phyloP scores from a whole-genome alignment of 306 rosid genomes.

The Gleditsia sinensis region DNA sequence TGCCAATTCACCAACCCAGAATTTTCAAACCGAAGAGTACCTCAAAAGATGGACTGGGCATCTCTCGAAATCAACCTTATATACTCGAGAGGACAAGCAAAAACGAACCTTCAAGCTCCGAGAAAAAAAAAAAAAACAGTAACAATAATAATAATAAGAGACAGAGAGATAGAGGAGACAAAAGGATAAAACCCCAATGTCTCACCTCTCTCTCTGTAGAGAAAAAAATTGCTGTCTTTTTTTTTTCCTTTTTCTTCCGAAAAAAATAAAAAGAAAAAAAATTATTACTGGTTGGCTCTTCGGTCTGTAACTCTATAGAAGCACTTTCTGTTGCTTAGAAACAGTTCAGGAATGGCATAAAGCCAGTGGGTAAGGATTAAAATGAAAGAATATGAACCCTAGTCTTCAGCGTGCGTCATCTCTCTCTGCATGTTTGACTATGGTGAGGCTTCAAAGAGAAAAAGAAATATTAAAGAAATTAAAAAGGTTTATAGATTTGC shows the following conservation, averaged over 20 bases:
- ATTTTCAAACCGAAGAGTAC: neutral
- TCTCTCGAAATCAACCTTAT: conserved; percentile 18
- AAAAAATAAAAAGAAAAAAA: too few relatives aligned
- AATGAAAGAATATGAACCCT: neutral
- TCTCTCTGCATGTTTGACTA: neutral
- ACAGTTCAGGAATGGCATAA: too few relatives aligned
- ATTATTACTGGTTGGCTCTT: neutral
- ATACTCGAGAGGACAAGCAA: conserved; percentile 14
- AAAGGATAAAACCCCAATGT: conserved; percentile 30
- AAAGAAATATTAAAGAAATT: neutral
- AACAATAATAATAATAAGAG: neutral
- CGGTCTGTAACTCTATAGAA: neutral
- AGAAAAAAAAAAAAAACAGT: too few relatives aligned
- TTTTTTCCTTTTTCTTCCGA: neutral
- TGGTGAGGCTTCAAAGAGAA: neutral
- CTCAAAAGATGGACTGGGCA: conserved; percentile 31
- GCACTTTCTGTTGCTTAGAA: neutral
- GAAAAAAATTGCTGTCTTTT: neutral
- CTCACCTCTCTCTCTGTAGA: neutral
- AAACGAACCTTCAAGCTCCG: conserved; percentile 15
- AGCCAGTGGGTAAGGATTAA: neutral
- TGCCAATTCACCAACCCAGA: conserved; percentile 19
- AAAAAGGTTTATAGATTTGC: neutral
- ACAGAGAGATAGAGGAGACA: conserved; percentile 64
- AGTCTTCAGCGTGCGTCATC: neutral